Evolutionary conservation across 2,329 filamentous ascomycete genomes (phyloP).

Genomic region (Trematosphaeria pertusa): DNA sequence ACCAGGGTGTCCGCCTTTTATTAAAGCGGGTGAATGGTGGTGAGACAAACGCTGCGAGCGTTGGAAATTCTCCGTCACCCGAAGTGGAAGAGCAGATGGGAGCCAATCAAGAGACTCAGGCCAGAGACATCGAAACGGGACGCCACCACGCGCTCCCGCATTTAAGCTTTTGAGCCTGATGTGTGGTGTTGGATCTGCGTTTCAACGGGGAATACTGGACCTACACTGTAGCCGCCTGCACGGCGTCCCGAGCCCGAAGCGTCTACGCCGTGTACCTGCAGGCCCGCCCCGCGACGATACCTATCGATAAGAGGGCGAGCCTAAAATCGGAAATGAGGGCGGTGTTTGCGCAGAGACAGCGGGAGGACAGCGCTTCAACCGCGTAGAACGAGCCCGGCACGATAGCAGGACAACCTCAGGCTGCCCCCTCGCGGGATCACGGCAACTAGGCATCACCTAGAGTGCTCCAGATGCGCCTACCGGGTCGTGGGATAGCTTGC

Average conservation of each 20-base stretch:
- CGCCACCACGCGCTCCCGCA: conserved; percentile 40
- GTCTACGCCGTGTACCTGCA: conserved; percentile 34
- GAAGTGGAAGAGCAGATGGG: conserved; percentile 31
- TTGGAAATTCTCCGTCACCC: conserved; percentile 26
- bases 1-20: conserved; percentile 28
- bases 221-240: conserved; percentile 46
- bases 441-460: conserved; percentile 31
- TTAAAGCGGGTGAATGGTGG: conserved; percentile 35
- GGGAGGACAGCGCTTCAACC: conserved; percentile 14
- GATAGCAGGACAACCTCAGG: conserved; percentile 22
- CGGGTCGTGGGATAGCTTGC: conserved; percentile 10
- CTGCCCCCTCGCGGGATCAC: conserved; percentile 7
- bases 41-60: conserved; percentile 38
- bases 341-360: conserved; percentile 1
- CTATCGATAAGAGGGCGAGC: background rate
- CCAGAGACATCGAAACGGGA: conserved; percentile 42
- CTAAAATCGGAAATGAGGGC: background rate
- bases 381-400: conserved; percentile 19
- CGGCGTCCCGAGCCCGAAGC: conserved; percentile 29
- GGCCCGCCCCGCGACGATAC: conserved; percentile 21
- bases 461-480: conserved; percentile 12
- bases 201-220: conserved; percentile 37
- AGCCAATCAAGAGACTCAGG: conserved; percentile 42
- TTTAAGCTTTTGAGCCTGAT: conserved; percentile 43
- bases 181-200: conserved; percentile 42